Base-by-base conservation (phyloP, 208 protist species). In the Trypanosoma conorhini region DNA sequence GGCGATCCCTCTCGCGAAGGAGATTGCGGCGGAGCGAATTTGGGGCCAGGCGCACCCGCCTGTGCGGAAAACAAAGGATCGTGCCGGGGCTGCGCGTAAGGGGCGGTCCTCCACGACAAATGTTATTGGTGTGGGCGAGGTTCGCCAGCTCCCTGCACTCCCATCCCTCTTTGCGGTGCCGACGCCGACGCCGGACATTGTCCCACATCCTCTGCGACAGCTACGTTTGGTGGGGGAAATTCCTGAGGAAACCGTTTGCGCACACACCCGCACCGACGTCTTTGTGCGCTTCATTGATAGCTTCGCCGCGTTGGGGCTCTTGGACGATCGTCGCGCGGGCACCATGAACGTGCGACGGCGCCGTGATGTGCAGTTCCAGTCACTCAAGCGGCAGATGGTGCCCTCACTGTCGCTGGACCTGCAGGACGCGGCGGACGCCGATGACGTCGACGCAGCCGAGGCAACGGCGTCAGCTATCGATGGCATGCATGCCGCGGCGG, bases 1-100 rank as follows among this genome's bases (percentile, higher is more conserved):
- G 2, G 86, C 83, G 13, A 26, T 96, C 1, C 88, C 91, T 5
- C 76, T 96, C 38, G 91, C 88, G 4, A 92, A 94, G 76, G 81
- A 91, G 56, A 73, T 96, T n/a, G 91, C 84, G 5, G 81, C 81
- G 17, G 46, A 73, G 52, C 67, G 74, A 19, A 62, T 93, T 35
- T 95, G 90, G 90, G 30, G 33, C 55, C 60, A 31, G 8, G 72
- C 68, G 0, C 58, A 67, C 52, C 74, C 74, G 21, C 60, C 67
- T 0, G 67, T 79, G 10, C 65, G 67, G 24, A 57, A 62, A 31
- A 59, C 50, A 31, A 77, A 77, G 28, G 67, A 77, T 31, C 72
- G 72, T 38, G 55, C 30, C 4, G 56, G 54, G 8, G 67, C 54
- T 5, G 56, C 42, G n/a, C 72, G 72, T 0, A 77, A 72, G 35